Percentiles rank a stretch among this genome's conserved stretches.
These are phyloP conservation scores for Metschnikowia kunwiensis DNA, from an alignment of 805 yeast genomes.

Conservation along the genomic window DNA sequence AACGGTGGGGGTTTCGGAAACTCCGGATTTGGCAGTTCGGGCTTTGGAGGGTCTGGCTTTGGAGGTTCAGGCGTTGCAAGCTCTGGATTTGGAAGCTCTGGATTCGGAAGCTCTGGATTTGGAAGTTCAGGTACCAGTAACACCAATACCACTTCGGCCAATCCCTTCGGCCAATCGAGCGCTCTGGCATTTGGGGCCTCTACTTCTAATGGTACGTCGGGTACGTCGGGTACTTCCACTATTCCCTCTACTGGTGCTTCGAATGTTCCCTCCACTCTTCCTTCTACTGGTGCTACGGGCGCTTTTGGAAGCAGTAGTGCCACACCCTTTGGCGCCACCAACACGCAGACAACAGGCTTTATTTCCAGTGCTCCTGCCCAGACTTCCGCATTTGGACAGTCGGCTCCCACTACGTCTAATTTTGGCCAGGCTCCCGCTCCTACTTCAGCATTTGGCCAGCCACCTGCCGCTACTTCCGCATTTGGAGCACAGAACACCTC, in stretches of 20 bases:
- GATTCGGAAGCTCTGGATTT: conserved; percentile 11
- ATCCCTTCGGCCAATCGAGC: conserved; percentile 6
- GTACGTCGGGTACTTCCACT: too few relatives aligned
- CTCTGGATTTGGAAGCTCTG: conserved; percentile 10
- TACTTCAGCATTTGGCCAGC: conserved; percentile 7
- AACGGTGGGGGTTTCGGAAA: not conserved
- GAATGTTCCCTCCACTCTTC: too few relatives aligned
- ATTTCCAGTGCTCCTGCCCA: too few relatives aligned
- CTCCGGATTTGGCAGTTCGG: conserved; percentile 5
- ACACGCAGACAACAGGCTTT: too few relatives aligned
- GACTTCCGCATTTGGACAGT: not conserved
- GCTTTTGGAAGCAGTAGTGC: too few relatives aligned
- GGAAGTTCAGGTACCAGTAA: conserved; percentile 1
- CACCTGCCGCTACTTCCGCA: not conserved
- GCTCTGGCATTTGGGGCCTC: conserved; percentile 8
- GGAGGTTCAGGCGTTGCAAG: conserved; percentile 6
- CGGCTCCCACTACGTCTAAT: not conserved
- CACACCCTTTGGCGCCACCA: too few relatives aligned
- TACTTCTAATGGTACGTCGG: too few relatives aligned
- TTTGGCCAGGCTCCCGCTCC: conserved; percentile 5
- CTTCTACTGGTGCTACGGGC: too few relatives aligned
- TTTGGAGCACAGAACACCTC: conserved; percentile 1
- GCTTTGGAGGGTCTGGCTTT: conserved; percentile 8
- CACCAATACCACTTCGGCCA: not conserved
- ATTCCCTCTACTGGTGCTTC: too few relatives aligned